phyloP scores from a whole-genome alignment of 2,329 filamentous ascomycete species.

The Fusarium armeniacum region DNA sequence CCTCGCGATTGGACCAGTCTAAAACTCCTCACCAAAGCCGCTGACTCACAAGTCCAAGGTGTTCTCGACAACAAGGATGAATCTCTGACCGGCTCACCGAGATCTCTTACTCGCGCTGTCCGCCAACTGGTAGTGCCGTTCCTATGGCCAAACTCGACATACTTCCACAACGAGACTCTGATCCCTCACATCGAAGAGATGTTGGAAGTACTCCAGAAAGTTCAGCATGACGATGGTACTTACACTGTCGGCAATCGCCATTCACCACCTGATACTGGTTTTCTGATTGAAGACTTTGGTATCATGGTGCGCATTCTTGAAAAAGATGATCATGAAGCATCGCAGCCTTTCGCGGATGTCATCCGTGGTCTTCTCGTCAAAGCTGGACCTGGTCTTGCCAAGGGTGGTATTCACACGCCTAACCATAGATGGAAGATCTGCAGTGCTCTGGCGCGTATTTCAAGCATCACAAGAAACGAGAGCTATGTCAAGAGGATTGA shows the following conservation, averaged over 20 bases:
- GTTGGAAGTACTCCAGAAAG: constrained; percentile 1
- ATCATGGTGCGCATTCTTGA: constrained; percentile 31
- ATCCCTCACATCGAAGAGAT: constrained; percentile 21
- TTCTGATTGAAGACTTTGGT: constrained; percentile 27
- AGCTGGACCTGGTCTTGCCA: constrained; percentile 16
- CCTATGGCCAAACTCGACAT: constrained; percentile 15
- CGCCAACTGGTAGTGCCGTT: constrained; percentile 24
- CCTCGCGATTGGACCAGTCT: constrained; percentile 10
- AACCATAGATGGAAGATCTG: constrained; percentile 33
- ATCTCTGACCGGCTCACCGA: constrained; percentile 12
- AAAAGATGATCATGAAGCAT: constrained; percentile 9
- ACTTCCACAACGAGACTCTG: constrained; percentile 20
- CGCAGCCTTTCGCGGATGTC: background rate
- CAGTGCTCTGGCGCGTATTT: constrained; percentile 26
- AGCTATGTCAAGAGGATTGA: constrained; percentile 17
- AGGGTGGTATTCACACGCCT: constrained; percentile 20
- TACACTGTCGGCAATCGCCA: constrained; percentile 28
- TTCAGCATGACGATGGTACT: constrained; percentile 16
- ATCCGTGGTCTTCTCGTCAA: constrained; percentile 25
- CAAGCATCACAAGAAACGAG: background rate
- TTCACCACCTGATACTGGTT: constrained; percentile 25
- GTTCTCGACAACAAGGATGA: constrained; percentile 12
- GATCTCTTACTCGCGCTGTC: constrained; percentile 16
- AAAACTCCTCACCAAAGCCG: constrained; percentile 10
- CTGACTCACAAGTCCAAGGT: constrained; percentile 4